A percentile compares a stretch with the other conserved stretches of the same genome.
These are phyloP conservation scores for Carex pumila DNA, from an alignment of 176 grass and related monocot species.

Conservation along the genomic window DNA sequence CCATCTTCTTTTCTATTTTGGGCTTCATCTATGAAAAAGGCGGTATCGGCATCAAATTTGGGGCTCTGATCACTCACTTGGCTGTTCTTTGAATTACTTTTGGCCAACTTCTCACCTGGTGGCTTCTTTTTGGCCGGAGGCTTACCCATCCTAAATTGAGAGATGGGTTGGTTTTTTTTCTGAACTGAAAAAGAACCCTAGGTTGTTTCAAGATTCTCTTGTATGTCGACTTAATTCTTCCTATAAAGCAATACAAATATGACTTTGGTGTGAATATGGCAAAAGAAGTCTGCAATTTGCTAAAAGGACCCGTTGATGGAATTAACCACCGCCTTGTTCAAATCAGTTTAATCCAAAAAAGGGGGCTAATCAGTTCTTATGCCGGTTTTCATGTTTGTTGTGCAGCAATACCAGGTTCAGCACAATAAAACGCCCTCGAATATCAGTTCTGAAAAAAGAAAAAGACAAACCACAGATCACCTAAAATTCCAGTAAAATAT, in stretches of 20 bases:
- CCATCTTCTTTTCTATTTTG: slow-evolving; percentile 47
- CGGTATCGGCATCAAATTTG: slow-evolving; percentile 32
- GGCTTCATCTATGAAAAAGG: slow-evolving; percentile 47
- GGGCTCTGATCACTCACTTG: slow-evolving; percentile 14
- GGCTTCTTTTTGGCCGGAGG: not conserved
- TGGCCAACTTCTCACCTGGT: not conserved
- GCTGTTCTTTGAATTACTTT: slow-evolving; percentile 23
- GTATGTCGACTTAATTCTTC: not conserved
- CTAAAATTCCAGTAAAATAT: not conserved
- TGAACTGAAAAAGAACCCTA: not conserved
- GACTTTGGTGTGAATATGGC: not conserved
- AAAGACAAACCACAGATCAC: not conserved
- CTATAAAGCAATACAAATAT: not conserved
- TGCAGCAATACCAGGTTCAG: not conserved
- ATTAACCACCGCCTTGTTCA: not conserved
- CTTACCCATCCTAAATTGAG: slow-evolving; percentile 5
- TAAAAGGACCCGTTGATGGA: not conserved
- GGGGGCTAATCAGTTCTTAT: not conserved
- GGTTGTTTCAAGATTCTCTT: not conserved
- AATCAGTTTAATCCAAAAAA: not conserved
- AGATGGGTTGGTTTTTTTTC: not conserved
- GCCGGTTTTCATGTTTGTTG: not conserved
- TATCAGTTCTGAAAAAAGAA: not conserved
- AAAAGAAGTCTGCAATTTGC: not conserved
- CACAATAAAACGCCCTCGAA: not conserved